phyloP scores from a whole-genome alignment of 2,329 filamentous ascomycete species.

The Fusarium nisikadoi region DNA sequence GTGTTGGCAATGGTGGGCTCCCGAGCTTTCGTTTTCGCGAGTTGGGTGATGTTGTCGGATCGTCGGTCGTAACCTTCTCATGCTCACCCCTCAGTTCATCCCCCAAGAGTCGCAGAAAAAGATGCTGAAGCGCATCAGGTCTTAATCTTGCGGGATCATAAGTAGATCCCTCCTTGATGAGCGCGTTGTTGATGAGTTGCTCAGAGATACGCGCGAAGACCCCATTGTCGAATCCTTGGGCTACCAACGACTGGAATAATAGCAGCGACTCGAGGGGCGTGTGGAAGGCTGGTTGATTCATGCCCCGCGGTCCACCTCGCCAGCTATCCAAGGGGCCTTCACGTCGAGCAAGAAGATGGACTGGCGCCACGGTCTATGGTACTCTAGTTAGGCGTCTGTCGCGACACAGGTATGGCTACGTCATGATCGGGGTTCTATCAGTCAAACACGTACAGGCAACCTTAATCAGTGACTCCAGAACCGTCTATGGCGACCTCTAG shows the following conservation, averaged over 20 bases:
- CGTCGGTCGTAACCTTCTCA: slow-evolving; percentile 53
- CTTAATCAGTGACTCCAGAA: slow-evolving; percentile 45
- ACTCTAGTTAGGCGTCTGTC: slow-evolving; percentile 39
- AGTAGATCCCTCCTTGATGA: slow-evolving; percentile 74
- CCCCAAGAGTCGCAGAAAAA: slow-evolving; percentile 80
- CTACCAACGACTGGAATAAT: slow-evolving; percentile 81
- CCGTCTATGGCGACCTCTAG: slow-evolving; percentile 40
- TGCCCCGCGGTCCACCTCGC: slow-evolving; percentile 66
- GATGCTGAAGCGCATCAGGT: slow-evolving; percentile 79
- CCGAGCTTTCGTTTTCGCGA: slow-evolving; percentile 81
- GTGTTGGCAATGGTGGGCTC: slow-evolving; percentile 69
- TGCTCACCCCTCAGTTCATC: slow-evolving; percentile 73
- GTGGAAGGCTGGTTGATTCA: slow-evolving; percentile 72
- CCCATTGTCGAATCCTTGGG: slow-evolving; percentile 71
- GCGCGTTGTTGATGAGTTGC: slow-evolving; percentile 76
- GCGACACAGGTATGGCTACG: slow-evolving; percentile 39
- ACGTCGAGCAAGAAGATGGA: slow-evolving; percentile 63
- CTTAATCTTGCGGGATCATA: slow-evolving; percentile 81
- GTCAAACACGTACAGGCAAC: slow-evolving; percentile 48
- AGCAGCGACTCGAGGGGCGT: slow-evolving; percentile 88
- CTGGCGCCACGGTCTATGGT: slow-evolving; percentile 63
- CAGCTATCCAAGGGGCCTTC: slow-evolving; percentile 65
- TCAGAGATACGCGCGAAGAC: slow-evolving; percentile 80
- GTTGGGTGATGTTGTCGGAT: slow-evolving; percentile 61
- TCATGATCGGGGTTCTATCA: slow-evolving; percentile 42